Evolutionary conservation across 352 stramenopile genomes (phyloP).

Genomic region (Pythium rishiriense): DNA sequence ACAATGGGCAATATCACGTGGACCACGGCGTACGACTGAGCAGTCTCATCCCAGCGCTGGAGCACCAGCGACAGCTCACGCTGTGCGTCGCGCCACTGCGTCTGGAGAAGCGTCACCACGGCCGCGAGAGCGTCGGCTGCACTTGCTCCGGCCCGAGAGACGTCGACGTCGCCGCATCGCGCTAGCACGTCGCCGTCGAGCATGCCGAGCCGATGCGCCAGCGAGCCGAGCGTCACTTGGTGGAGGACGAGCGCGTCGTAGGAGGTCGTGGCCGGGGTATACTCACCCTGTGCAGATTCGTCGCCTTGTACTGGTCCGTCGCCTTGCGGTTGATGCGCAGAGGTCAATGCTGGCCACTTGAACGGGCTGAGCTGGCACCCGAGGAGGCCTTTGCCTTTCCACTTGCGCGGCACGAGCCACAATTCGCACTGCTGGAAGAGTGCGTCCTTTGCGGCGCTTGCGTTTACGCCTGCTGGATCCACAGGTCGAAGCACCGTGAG

Average conservation of each 20-base stretch:
- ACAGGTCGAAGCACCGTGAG: constrained; percentile 39
- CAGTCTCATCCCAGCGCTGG: constrained; percentile 46
- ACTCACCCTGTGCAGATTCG: neutral
- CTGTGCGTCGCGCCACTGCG: constrained; percentile 20
- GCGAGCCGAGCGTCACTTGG: constrained; percentile 32
- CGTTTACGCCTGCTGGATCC: constrained; percentile 16
- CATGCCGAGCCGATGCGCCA: constrained; percentile 37
- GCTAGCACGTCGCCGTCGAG: constrained; percentile 51
- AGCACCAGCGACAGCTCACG: constrained; percentile 34
- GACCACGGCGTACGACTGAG: constrained; percentile 46
- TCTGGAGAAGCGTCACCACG: constrained; percentile 27
- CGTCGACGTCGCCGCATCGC: constrained; percentile 35
- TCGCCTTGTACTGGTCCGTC: no score
- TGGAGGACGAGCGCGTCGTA: constrained; percentile 40
- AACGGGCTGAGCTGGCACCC: constrained; percentile 65
- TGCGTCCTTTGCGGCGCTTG: neutral
- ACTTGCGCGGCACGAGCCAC: constrained; percentile 43
- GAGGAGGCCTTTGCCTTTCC: constrained; percentile 62
- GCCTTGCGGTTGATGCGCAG: no score
- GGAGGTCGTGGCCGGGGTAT: neutral
- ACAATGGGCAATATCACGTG: constrained; percentile 20
- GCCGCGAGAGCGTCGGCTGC: constrained; percentile 12
- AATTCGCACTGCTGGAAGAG: constrained; percentile 13
- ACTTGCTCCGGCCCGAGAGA: neutral
- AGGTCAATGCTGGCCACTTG: constrained; percentile 40